These are phyloP conservation scores for Aspergillus pseudotamarii DNA, from an alignment of 2,329 filamentous ascomycete genomes.

Conservation along the genomic window DNA sequence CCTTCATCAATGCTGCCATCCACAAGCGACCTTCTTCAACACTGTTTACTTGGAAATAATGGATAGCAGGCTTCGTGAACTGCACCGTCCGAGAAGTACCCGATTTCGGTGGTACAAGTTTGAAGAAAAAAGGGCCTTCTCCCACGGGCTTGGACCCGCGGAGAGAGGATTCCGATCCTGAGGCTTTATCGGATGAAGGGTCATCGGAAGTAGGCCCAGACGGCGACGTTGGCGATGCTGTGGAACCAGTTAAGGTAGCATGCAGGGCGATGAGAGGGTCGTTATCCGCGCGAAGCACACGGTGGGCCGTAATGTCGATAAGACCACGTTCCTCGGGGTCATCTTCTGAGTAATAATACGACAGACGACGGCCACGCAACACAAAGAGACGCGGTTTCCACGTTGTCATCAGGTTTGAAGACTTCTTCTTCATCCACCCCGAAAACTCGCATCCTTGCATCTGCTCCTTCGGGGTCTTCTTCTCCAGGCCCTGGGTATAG, in stretches of 20 bases:
- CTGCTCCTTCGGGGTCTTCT: slow-evolving; percentile 79
- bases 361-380: slow-evolving; percentile 83
- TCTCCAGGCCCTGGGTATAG: slow-evolving; percentile 82
- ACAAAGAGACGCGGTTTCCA: slow-evolving; percentile 98
- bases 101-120: slow-evolving; percentile 85
- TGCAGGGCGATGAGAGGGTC: slow-evolving; percentile 89
- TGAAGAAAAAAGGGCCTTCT: slow-evolving; percentile 93
- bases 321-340: slow-evolving; percentile 92
- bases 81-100: slow-evolving; percentile 89
- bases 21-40: slow-evolving; percentile 85
- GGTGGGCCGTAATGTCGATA: slow-evolving; percentile 96
- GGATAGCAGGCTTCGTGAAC: slow-evolving; percentile 95
- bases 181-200: slow-evolving; percentile 35
- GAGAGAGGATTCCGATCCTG: slow-evolving; percentile 32
- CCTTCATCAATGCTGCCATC: slow-evolving; percentile 99
- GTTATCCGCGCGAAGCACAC: slow-evolving; percentile 91
- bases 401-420: slow-evolving; percentile 90
- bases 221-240: slow-evolving; percentile 64
- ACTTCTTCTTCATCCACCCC: slow-evolving; percentile 99
- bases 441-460: slow-evolving; percentile 88
- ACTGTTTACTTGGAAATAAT: slow-evolving; percentile 96
- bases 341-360: slow-evolving; percentile 94
- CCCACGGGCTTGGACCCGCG: slow-evolving; percentile 43
- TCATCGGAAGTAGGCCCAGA: slow-evolving; percentile 40
- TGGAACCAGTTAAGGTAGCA: slow-evolving; percentile 88